These are phyloP conservation scores for Penicillium silybi DNA, from an alignment of 495 filamentous ascomycete genomes.

Conservation along the genomic window DNA sequence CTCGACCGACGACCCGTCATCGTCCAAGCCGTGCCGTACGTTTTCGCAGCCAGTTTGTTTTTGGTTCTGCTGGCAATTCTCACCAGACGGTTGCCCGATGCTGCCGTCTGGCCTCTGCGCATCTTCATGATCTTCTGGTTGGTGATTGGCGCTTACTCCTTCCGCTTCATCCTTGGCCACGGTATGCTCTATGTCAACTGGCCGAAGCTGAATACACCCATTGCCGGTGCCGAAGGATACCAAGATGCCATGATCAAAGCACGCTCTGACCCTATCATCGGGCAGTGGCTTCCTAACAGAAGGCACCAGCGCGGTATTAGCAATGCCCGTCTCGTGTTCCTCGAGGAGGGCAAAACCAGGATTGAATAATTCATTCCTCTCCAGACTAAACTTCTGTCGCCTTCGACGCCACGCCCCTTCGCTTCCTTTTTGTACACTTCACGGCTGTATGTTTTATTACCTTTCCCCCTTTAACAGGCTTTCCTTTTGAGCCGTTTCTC, in stretches of 20 bases:
- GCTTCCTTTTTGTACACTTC: slow-evolving; percentile 14
- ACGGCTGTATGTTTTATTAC: slow-evolving; percentile 24
- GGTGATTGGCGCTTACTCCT: slow-evolving; percentile 60
- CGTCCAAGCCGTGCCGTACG: slow-evolving; percentile 86
- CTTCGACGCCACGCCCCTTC: slow-evolving; percentile 1
- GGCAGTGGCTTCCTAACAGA: slow-evolving; percentile 55
- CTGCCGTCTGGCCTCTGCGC: slow-evolving; percentile 71
- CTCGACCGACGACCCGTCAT: slow-evolving; percentile 81
- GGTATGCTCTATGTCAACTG: slow-evolving; percentile 97
- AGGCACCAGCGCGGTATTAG: slow-evolving; percentile 75
- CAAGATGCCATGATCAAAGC: slow-evolving; percentile 79
- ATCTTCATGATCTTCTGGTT: slow-evolving; percentile 76
- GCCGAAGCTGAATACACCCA: slow-evolving; percentile 88
- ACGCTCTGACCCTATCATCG: slow-evolving; percentile 70
- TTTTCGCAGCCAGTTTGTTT: slow-evolving; percentile 83
- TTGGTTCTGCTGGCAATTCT: slow-evolving; percentile 77
- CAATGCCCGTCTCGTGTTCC: slow-evolving; percentile 69
- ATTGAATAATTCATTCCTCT: slow-evolving; percentile 57
- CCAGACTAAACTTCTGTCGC: background rate
- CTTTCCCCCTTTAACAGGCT: slow-evolving; percentile 3
- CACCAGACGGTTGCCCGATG: slow-evolving; percentile 60
- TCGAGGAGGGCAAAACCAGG: slow-evolving; percentile 96
- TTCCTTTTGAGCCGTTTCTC: slow-evolving; percentile 7
- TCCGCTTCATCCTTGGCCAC: slow-evolving; percentile 70
- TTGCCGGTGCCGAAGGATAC: slow-evolving; percentile 80